Evolutionary conservation across 148 eudicot genomes (phyloP).

Genomic region (Arctostaphylos glauca): DNA sequence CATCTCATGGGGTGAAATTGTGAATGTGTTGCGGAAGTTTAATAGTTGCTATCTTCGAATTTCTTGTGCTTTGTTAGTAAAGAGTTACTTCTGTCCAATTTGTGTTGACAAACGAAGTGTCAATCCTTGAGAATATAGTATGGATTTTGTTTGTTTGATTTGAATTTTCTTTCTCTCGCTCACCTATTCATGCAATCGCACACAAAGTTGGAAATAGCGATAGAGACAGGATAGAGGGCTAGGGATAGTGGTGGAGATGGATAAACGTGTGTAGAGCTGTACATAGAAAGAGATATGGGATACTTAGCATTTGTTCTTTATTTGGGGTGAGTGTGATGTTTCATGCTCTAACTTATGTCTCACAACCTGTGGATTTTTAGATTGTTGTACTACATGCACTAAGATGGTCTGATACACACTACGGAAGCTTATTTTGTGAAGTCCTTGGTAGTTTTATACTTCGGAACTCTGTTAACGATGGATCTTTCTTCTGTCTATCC

Average conservation of each 20-base stretch:
- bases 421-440: not conserved
- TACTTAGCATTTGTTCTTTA: not conserved
- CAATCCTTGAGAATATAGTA: not conserved
- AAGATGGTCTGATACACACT: not conserved
- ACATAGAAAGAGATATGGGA: not conserved
- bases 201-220: not conserved
- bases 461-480: not conserved
- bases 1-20: not conserved
- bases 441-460: not conserved
- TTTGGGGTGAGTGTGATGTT: not conserved
- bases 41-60: not conserved
- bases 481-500: slow-evolving; percentile 13
- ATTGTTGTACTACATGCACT: slow-evolving; percentile 6
- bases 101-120: not conserved
- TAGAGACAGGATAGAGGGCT: not conserved
- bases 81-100: not conserved
- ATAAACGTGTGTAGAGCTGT: not conserved
- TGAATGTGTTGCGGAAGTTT: not conserved
- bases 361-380: not conserved
- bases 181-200: not conserved
- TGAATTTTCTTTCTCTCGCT: not conserved
- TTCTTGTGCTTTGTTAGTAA: not conserved
- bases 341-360: not conserved
- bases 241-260: not conserved
- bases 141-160: slow-evolving; percentile 3